Evolutionary conservation across 2,329 filamentous ascomycete species (phyloP).

Genomic region (Hysterium pulicare): DNA sequence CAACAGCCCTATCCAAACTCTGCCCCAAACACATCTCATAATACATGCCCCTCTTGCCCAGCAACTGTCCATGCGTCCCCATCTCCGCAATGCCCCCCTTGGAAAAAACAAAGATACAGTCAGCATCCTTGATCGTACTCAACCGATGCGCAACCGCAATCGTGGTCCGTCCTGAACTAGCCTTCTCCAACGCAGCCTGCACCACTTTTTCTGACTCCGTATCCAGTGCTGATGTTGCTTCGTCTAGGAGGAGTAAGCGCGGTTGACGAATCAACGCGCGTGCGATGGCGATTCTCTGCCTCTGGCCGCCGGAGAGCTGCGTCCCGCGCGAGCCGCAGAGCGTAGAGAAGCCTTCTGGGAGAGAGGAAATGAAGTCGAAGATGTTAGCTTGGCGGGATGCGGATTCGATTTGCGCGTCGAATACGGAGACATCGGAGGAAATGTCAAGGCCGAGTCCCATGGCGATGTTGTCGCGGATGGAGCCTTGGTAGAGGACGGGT

Average conservation of each 20-base stretch:
- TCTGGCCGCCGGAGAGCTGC: slow-evolving; percentile 53
- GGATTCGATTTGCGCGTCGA: slow-evolving; percentile 43
- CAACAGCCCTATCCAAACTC: slow-evolving; percentile 32
- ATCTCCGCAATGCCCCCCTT: slow-evolving; percentile 31
- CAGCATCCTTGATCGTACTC: slow-evolving; percentile 29
- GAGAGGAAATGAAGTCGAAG: slow-evolving; percentile 50
- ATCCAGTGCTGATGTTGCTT: slow-evolving; percentile 58
- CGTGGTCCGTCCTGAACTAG: slow-evolving; percentile 40
- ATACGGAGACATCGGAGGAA: slow-evolving; percentile 15
- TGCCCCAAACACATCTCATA: slow-evolving; percentile 45
- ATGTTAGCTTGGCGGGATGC: slow-evolving; percentile 53
- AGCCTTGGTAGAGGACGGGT: slow-evolving; percentile 40
- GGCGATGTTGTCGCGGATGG: slow-evolving; percentile 43
- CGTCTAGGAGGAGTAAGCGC: slow-evolving; percentile 52
- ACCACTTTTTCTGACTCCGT: slow-evolving; percentile 63
- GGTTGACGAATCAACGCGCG: slow-evolving; percentile 54
- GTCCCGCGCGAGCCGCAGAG: slow-evolving; percentile 49
- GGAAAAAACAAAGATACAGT: slow-evolving; percentile 34
- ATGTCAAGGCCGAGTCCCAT: slow-evolving; percentile 44
- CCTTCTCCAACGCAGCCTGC: slow-evolving; percentile 63
- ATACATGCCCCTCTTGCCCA: slow-evolving; percentile 39
- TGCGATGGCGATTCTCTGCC: slow-evolving; percentile 55
- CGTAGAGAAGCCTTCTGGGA: slow-evolving; percentile 52
- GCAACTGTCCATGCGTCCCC: slow-evolving; percentile 40
- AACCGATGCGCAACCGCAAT: slow-evolving; percentile 37